phyloP scores from a whole-genome alignment of 2,329 filamentous ascomycete species.

The Aureobasidium sp. region DNA sequence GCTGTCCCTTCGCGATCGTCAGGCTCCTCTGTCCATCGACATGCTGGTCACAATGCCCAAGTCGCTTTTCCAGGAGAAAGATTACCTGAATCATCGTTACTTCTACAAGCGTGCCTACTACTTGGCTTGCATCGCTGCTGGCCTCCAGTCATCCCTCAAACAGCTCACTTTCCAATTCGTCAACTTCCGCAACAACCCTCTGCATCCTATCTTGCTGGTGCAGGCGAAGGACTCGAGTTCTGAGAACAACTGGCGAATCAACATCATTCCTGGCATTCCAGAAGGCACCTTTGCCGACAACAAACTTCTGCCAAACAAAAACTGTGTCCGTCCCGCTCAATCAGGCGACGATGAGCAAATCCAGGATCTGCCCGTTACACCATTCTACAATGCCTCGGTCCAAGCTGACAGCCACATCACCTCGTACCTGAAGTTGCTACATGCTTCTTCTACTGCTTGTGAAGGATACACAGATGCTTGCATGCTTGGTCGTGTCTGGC shows the following conservation, averaged over 20 bases:
- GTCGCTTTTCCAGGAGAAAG: constrained; percentile 80
- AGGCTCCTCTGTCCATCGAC: constrained; percentile 55
- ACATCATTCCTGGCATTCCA: constrained; percentile 69
- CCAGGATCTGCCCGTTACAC: constrained; percentile 47
- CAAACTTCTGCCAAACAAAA: constrained; percentile 64
- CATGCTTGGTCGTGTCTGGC: constrained; percentile 78
- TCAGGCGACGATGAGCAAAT: constrained; percentile 35
- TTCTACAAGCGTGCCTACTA: constrained; percentile 94
- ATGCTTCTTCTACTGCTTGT: constrained; percentile 62
- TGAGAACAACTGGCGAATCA: constrained; percentile 50
- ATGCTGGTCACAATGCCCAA: constrained; percentile 80
- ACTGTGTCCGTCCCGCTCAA: constrained; percentile 57
- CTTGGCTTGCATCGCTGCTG: constrained; percentile 69
- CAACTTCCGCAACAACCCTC: constrained; percentile 26
- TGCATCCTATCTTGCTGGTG: constrained; percentile 62
- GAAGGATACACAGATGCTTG: constrained; percentile 74
- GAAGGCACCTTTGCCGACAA: constrained; percentile 60
- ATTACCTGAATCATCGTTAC: constrained; percentile 86
- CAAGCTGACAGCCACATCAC: constrained; percentile 69
- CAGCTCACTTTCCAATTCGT: constrained; percentile 35
- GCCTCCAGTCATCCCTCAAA: constrained; percentile 57
- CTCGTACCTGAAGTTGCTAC: constrained; percentile 67
- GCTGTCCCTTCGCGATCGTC: constrained; percentile 61
- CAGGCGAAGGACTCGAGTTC: constrained; percentile 29
- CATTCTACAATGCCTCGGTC: constrained; percentile 83